Conservation (phyloP, 2,329 filamentous ascomycete genomes). For the Trichoderma koningii region DNA sequence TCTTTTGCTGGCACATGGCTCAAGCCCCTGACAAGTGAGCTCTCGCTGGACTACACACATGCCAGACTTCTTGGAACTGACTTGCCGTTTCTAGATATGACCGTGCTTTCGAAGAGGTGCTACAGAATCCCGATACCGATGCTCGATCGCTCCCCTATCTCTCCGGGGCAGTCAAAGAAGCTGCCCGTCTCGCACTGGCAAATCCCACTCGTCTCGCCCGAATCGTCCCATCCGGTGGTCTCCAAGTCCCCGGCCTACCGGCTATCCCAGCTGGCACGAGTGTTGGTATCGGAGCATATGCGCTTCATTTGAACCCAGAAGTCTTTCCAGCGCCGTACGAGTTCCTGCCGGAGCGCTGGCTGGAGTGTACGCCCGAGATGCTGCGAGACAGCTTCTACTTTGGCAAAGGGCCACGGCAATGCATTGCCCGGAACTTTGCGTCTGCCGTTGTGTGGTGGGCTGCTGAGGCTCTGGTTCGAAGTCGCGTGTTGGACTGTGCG, state of each 20-base stretch:
- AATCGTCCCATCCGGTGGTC: neutral
- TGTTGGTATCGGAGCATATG: neutral
- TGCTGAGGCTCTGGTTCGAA: neutral
- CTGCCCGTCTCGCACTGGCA: neutral
- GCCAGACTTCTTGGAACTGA: neutral
- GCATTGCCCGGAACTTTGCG: constrained; percentile 7
- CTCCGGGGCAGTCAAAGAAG: constrained; percentile 1
- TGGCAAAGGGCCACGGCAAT: constrained; percentile 7
- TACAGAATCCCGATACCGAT: neutral
- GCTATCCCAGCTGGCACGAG: neutral
- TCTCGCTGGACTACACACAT: neutral
- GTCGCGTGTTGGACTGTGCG: neutral
- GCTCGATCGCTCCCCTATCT: constrained; percentile 3
- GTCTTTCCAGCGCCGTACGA: neutral
- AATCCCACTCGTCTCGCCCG: constrained; percentile 11
- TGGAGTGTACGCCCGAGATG: constrained; percentile 5
- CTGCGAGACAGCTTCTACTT: constrained; percentile 1
- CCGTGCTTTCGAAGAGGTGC: neutral
- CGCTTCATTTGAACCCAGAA: neutral
- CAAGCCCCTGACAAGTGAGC: neutral
- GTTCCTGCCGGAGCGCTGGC: neutral
- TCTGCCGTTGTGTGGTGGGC: constrained; percentile 9
- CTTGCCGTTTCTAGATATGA: neutral
- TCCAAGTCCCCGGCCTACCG: neutral
- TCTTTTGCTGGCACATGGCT: neutral